A percentile compares a stretch with the other conserved stretches of the same genome.
Evolutionary conservation across 164 flowering plant species (phyloP).

Genomic region (grape (Vitis vinifera)): DNA sequence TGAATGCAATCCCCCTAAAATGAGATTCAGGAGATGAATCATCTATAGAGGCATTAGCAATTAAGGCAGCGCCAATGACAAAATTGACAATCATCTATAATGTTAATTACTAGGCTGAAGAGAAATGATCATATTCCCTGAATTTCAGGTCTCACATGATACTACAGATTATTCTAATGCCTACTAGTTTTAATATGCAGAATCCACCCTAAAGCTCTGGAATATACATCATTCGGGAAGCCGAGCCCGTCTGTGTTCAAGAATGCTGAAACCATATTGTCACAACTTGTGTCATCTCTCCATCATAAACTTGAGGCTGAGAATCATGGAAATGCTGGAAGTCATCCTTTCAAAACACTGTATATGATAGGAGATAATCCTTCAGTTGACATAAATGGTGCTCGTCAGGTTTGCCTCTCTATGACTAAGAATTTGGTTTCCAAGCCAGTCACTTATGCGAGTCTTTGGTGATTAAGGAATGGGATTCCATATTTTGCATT

Average conservation of each 20-base stretch:
- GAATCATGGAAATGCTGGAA: slow-evolving; percentile 10
- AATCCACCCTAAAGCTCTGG: slow-evolving; percentile 46
- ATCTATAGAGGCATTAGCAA: no score
- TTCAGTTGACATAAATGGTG: slow-evolving; percentile 69
- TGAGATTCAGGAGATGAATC: no score
- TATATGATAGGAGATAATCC: slow-evolving; percentile 85
- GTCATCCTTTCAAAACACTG: slow-evolving; percentile 41
- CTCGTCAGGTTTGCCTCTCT: slow-evolving; percentile 47
- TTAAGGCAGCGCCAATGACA: no score
- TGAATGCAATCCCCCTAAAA: no score
- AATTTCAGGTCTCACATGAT: background rate
- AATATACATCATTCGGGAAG: slow-evolving; percentile 75
- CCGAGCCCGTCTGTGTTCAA: slow-evolving; percentile 75
- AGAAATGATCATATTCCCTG: no score
- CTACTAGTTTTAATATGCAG: slow-evolving; percentile 36
- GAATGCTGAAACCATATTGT: slow-evolving; percentile 63
- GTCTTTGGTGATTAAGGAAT: no score
- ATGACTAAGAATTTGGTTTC: background rate
- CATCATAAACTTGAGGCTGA: background rate
- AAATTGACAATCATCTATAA: no score
- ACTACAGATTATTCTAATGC: background rate
- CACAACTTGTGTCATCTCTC: slow-evolving; percentile 26
- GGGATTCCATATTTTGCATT: background rate
- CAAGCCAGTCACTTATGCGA: no score
- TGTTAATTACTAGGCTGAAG: no score